phyloP scores from a whole-genome alignment of 2,329 filamentous ascomycete genomes.

The Xylaria hypoxylon region DNA sequence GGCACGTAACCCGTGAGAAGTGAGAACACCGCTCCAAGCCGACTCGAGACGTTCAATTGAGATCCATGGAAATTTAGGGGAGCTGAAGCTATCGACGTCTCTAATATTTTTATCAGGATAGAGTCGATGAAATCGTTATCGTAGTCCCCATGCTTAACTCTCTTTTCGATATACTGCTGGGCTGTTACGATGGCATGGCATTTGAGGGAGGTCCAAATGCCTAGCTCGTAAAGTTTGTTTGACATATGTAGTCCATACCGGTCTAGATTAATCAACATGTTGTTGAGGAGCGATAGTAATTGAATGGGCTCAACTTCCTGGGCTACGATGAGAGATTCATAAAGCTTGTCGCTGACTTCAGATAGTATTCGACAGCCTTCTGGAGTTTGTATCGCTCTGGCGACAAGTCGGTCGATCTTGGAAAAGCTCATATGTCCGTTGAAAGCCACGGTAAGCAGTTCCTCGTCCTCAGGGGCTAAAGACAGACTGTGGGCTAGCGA shows the following conservation, averaged over 20 bases:
- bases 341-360: slow-evolving; percentile 20
- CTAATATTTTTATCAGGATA: slow-evolving; percentile 13
- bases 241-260: slow-evolving; percentile 44
- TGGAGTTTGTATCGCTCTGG: slow-evolving; percentile 36
- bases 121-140: background rate
- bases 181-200: slow-evolving; percentile 36
- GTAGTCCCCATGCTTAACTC: slow-evolving; percentile 1
- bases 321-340: slow-evolving; percentile 3
- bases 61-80: background rate
- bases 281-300: slow-evolving; percentile 56
- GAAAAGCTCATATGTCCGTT: slow-evolving; percentile 24
- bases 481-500: slow-evolving; percentile 5
- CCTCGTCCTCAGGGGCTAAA: background rate
- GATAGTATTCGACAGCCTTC: slow-evolving; percentile 39
- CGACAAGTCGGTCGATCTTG: slow-evolving; percentile 46
- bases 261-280: slow-evolving; percentile 53
- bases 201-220: slow-evolving; percentile 47
- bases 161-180: slow-evolving; percentile 37
- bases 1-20: slow-evolving; percentile 45
- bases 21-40: slow-evolving; percentile 40
- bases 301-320: slow-evolving; percentile 37
- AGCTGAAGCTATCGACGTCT: slow-evolving; percentile 10
- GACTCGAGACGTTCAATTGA: slow-evolving; percentile 11
- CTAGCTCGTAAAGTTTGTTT: slow-evolving; percentile 48
- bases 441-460: slow-evolving; percentile 31